phyloP scores from a whole-genome alignment of 2,329 filamentous ascomycete genomes.

The Pseudogymnoascus sp. region DNA sequence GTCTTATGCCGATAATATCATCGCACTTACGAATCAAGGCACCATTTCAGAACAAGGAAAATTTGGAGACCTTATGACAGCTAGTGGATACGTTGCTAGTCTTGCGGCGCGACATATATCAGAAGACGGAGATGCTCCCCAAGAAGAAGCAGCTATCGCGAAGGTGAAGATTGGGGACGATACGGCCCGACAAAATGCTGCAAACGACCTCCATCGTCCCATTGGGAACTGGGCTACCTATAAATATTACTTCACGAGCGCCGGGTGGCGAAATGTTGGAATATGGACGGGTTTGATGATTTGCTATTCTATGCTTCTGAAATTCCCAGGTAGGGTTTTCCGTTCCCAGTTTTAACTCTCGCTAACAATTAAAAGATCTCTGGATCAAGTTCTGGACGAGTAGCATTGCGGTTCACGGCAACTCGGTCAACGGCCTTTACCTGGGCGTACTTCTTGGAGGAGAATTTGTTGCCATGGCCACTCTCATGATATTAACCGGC shows the following conservation, averaged over 20 bases:
- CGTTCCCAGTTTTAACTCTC: conserved; percentile 20
- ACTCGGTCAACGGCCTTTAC: conserved; percentile 18
- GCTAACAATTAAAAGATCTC: conserved; percentile 25
- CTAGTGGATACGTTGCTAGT: conserved; percentile 18
- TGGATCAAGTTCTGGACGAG: conserved; percentile 38
- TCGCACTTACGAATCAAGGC: conserved; percentile 30
- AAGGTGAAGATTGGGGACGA: conserved; percentile 11
- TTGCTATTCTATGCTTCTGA: conserved; percentile 12
- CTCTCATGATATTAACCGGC: conserved; percentile 12
- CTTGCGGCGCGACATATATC: conserved; percentile 14
- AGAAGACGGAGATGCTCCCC: conserved; percentile 7
- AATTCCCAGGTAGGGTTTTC: conserved; percentile 14
- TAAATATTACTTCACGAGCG: conserved; percentile 17
- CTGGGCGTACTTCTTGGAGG: conserved; percentile 13
- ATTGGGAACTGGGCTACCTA: conserved; percentile 18
- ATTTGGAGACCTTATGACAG: conserved; percentile 13
- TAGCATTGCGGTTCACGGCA: conserved; percentile 16
- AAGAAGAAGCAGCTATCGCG: background rate
- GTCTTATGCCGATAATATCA: conserved; percentile 34
- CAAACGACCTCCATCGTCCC: conserved; percentile 16
- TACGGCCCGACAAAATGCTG: conserved; percentile 13
- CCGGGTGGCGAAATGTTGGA: conserved; percentile 10
- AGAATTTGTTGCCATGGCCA: conserved; percentile 10
- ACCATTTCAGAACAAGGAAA: conserved; percentile 13
- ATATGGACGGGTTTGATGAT: conserved; percentile 11